phyloP scores from a whole-genome alignment of 1,284 basidiomycete genomes.

The Pyrrhoderma lamaoense region DNA sequence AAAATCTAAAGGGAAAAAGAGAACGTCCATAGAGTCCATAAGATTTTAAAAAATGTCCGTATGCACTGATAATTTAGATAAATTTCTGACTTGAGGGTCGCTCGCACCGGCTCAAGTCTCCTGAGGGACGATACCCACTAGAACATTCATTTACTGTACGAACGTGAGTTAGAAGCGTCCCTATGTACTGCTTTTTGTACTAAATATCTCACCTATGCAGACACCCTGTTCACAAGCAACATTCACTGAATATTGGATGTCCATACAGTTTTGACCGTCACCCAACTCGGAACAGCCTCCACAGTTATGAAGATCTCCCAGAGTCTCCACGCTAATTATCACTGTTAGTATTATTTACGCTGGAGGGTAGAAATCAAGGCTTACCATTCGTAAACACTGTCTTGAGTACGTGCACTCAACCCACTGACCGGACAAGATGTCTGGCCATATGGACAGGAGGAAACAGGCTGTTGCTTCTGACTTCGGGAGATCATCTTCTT shows the following conservation, averaged over 20 bases:
- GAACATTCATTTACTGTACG: not conserved
- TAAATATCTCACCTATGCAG: conserved; percentile 25
- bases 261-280: conserved; percentile 36
- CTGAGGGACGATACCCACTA: conserved; percentile 1
- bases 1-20: not conserved
- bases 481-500: conserved; percentile 14
- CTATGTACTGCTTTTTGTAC: not conserved
- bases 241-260: conserved; percentile 29
- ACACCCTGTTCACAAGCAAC: conserved; percentile 32
- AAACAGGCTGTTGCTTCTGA: not conserved
- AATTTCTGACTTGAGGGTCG: not conserved
- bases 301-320: conserved; percentile 26
- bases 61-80: not conserved
- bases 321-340: conserved; percentile 16
- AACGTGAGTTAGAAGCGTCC: not conserved
- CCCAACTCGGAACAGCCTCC: conserved; percentile 37
- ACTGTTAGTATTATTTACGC: not conserved
- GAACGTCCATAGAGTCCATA: not conserved
- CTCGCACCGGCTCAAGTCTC: not conserved
- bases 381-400: conserved; percentile 26
- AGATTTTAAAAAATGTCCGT: not conserved
- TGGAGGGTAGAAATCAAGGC: not conserved
- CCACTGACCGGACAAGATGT: conserved; percentile 29
- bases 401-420: conserved; percentile 8
- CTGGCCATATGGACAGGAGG: conserved; percentile 27